Conservation (phyloP, 257 asterid genomes). For the Solanum sitiens region DNA sequence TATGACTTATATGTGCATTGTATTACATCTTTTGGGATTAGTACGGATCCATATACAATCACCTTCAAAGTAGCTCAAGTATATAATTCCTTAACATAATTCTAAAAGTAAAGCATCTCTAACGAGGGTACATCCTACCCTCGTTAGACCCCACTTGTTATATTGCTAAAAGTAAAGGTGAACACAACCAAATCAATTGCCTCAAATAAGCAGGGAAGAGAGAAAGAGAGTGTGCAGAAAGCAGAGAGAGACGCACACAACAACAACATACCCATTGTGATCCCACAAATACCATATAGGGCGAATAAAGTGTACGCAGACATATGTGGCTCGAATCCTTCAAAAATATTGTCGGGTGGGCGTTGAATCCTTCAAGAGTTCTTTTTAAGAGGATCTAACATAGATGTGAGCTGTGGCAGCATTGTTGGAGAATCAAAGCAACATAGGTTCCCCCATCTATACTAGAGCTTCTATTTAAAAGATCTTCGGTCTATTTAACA, state of each 20-base stretch:
- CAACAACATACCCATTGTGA: neutral
- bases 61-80: neutral
- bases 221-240: neutral
- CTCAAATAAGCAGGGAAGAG: neutral
- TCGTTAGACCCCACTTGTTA: neutral
- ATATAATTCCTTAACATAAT: neutral
- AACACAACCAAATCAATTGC: neutral
- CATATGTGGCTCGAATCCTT: neutral
- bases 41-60: neutral
- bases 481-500: neutral
- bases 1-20: neutral
- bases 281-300: neutral
- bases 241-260: neutral
- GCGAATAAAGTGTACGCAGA: neutral
- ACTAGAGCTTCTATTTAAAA: neutral
- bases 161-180: neutral
- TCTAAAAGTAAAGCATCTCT: neutral
- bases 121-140: neutral
- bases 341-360: neutral
- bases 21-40: neutral
- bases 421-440: neutral
- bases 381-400: neutral
- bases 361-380: neutral
- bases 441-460: neutral
- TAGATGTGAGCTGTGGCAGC: neutral